Evolutionary conservation across 352 stramenopile genomes (phyloP), one percentile per base, ranked within the genome.

Genomic region (Aphanomyces stellatus): DNA sequence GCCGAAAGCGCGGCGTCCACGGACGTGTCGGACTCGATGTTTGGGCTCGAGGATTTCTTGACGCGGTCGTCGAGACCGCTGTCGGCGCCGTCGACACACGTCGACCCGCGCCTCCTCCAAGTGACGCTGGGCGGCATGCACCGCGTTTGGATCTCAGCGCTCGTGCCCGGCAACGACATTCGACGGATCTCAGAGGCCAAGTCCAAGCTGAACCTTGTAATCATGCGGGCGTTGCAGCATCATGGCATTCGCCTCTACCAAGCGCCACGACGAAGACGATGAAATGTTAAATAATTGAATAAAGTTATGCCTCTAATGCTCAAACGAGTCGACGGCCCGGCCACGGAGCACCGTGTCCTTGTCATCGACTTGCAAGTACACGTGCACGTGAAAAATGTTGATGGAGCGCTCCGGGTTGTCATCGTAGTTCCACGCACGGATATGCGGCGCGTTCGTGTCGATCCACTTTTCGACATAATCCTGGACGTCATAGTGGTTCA

Each of bases 321-420:
- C 64, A 19, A 93, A 62, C 43, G 88, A 77, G 41, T 92, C 82
- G 42, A 91, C 74, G 48, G 80, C 75, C 17, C 85, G 79, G 33
- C 62, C 76, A 33, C 86, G 78, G 8, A 92, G 69, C 37, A 93
- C 85, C 8, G 76, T 78, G 25, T 73, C 63, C 48, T 70, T 72
- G 11, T 79, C 71, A 7, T 70, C 64, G 43, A 92, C 84, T 76
- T 93, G 86, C 46, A 94, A 78, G 73, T 93, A 94, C 69, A 94
- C 86, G 74, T 94, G 86, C n/a, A 94, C 86, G 69, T 94, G 86
- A 75, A 93, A 94, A 69, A 94, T 93, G 68, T 91, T 78, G 80
- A 94, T 94, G 4, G 86, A 94, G 28, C 86, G 82, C 69, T 94
- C 84, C 51, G 84, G 81, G 61, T 94, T 94, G 74, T 94, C 86